Evolutionary conservation across 2,329 filamentous ascomycete genomes (phyloP).

Genomic region (Dothistroma septosporum): DNA sequence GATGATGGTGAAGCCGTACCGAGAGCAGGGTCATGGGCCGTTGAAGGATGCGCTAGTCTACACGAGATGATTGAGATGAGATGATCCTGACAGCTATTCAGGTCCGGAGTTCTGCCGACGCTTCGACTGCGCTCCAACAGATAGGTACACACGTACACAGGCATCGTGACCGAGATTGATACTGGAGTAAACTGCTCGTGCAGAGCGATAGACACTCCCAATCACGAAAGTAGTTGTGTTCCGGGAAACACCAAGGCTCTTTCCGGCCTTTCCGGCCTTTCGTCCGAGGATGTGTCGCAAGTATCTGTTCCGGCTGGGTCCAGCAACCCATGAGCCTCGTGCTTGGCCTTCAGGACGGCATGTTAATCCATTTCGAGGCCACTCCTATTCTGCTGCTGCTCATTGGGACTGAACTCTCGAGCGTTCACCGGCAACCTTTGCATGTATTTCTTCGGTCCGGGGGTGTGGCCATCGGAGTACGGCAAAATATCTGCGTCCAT

Average conservation of each 20-base stretch:
- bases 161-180: not conserved
- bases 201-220: not conserved
- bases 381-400: not conserved
- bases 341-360: too few species aligned
- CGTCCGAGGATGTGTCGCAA: not conserved
- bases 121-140: not conserved
- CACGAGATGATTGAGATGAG: not conserved
- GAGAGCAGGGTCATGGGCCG: not conserved
- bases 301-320: not conserved
- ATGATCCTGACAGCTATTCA: not conserved
- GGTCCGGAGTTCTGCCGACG: not conserved
- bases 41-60: not conserved
- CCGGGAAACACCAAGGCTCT: not conserved
- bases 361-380: not conserved
- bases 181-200: not conserved
- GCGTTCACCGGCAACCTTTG: conserved; percentile 5
- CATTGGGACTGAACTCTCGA: not conserved
- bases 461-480: conserved; percentile 10
- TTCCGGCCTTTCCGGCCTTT: not conserved
- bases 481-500: conserved; percentile 10
- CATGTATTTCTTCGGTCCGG: conserved; percentile 11
- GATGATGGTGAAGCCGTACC: not conserved
- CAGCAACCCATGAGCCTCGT: not conserved
- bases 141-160: not conserved
- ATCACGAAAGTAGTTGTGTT: not conserved